Percentiles rank a stretch among this genome's conserved stretches.
phyloP scores from a whole-genome alignment of 2,329 filamentous ascomycete species.

The Hypoxylon sp. region DNA sequence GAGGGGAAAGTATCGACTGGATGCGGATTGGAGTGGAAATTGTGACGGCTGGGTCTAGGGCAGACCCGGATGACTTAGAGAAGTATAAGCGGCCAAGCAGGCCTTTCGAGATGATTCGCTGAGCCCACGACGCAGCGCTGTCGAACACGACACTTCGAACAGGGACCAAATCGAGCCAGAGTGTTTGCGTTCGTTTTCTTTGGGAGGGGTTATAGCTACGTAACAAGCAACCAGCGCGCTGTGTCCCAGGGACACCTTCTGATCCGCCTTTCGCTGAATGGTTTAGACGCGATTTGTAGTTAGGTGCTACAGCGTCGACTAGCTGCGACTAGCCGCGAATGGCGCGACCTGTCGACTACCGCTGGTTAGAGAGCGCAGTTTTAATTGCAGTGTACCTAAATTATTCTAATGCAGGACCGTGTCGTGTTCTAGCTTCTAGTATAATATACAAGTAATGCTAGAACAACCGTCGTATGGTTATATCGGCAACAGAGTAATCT shows the following conservation, averaged over 20 bases:
- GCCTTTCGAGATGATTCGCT: slow-evolving; percentile 29
- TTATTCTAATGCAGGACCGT: slow-evolving; percentile 14
- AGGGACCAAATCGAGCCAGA: slow-evolving; percentile 15
- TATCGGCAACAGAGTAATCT: slow-evolving; percentile 32
- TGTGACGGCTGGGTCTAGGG: slow-evolving; percentile 62
- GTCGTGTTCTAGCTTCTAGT: slow-evolving; percentile 17
- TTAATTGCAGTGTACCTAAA: slow-evolving; percentile 6
- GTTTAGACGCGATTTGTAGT: slow-evolving; percentile 29
- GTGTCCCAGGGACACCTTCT: slow-evolving; percentile 30
- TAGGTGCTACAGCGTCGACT: slow-evolving; percentile 48
- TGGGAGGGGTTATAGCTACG: slow-evolving; percentile 34
- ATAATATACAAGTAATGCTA: slow-evolving; percentile 19
- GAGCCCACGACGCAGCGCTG: slow-evolving; percentile 38
- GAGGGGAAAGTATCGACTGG: slow-evolving; percentile 66
- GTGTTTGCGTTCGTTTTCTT: slow-evolving; percentile 33
- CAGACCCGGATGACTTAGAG: slow-evolving; percentile 54
- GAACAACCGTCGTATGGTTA: slow-evolving; percentile 25
- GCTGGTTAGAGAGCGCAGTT: slow-evolving; percentile 18
- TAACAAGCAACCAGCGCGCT: slow-evolving; percentile 30
- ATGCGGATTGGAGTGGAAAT: slow-evolving; percentile 67
- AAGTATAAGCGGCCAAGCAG: slow-evolving; percentile 35
- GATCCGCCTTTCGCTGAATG: slow-evolving; percentile 27
- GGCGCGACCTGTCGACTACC: slow-evolving; percentile 33
- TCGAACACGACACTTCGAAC: slow-evolving; percentile 30
- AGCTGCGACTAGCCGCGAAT: slow-evolving; percentile 47